Base-by-base conservation (phyloP, 352 stramenopile genomes). In the Pythium aristosporum region DNA sequence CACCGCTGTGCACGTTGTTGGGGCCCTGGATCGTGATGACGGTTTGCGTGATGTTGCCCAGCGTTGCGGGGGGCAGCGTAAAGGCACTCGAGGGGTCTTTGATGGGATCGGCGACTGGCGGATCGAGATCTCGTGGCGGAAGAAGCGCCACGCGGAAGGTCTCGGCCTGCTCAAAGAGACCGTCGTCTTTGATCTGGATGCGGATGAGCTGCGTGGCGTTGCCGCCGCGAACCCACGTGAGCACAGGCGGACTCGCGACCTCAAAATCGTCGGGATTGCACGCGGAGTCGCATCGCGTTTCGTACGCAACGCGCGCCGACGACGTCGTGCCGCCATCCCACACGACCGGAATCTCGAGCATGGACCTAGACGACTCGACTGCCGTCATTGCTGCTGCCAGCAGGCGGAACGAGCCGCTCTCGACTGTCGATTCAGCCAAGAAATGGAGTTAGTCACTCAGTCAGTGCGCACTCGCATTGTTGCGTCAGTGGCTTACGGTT, bases 301-400 rank as follows among this genome's bases (percentile, higher is more conserved):
- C 51, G 48, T 87, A 92, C 16, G 61, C 46, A 1, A 86, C 69
- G 28, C 66, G 73, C 5, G 75, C 80, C 6, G 49, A 69, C 0
- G 74, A 75, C 0, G 77, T 90, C 16, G 82, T 87, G 3, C 79
- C 80, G 56, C 67, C 68, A 16, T 83, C 66, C 82, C 82, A 92
- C 7, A 85, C 18, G 2, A 92, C 82, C 10, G 80, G 77, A 23
- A 89, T 63, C n/a, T 58, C 72, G 30, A 86, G 63, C 6, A 57
- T 21, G 0, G 51, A 43, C 5, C 25, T 64, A 11, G 47, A 64
- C 13, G 59, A 74, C 52, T 92, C 80, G 25, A 58, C 65, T 0
- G 74, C 67, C 9, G 56, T 67, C 3, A 85, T n/a, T 2, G 68
- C 46, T 1, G 68, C n/a, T 21, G 69, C 73, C 6, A 82, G 60